Evolutionary conservation across 192 early-diverging fungal genomes (phyloP), one percentile per base, ranked within the genome.

Genomic region (Podila verticillata): DNA sequence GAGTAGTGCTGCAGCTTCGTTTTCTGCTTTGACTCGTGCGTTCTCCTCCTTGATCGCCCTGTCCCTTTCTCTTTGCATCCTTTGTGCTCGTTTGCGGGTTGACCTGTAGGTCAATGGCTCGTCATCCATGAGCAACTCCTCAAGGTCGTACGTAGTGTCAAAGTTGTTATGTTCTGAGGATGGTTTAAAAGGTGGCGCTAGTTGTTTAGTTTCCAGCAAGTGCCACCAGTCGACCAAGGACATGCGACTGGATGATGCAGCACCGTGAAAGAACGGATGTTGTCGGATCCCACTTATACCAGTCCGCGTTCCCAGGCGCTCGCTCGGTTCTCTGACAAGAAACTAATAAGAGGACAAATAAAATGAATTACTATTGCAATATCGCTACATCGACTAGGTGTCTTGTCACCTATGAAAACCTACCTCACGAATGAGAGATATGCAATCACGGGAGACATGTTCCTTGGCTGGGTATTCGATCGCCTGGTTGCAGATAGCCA

Each of bases 81-180:
- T 64, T 48, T 71, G 71, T 28, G 70, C 58, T 39, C 72, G 70
- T 48, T 79, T 63, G 22, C 81, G 75, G 1, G 73, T 74, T 19
- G 71, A 68, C 44, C 62, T 77, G 57, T 70, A 71, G 26, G 83
- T 81, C 32, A 93, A 72, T 9, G 91, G 93, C 75, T 91, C 87
- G 54, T 92, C 92, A 28, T 93, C 92, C 28, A 90, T 63, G 7
- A 91, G 77, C 17, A 92, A 47, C 57, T 94, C 93, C 65, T 94
- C 93, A n/a, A 95, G 70, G 47, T 95, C 93, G 59, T 90, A 89
- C 8, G 89, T 91, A 3, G 92, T 88, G 57, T 95, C 93, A 75
- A 94, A 95, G 71, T 95, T 95, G n/a, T 88, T 82, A n/a, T 73
- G 75, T 31, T 86, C 81, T 15, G 84, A 68, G 19, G 89, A 67